Evolutionary conservation across 202 grass and related monocot genomes (phyloP), one percentile per base, ranked within the genome.

Genomic region (Carex sylvatica): DNA sequence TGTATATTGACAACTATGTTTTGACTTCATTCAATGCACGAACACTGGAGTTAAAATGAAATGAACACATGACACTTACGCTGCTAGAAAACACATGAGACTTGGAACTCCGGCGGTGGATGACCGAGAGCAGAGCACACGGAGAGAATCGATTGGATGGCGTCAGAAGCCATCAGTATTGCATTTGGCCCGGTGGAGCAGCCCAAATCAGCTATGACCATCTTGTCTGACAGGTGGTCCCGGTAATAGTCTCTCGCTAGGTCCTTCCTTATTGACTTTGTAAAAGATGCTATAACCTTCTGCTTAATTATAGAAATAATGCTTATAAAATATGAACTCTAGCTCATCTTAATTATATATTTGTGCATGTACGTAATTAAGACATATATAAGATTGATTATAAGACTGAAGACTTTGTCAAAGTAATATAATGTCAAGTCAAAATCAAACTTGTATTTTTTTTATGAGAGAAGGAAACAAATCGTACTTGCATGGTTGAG

Each of bases 141-240:
- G 0, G 55, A 26, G 35, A 80, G 35, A 23, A 93, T 81, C 8
- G 86, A 79, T 47, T 87, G 80, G 71, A 88, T 78, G 63, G 84
- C 81, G 10, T 84, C 86, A 18, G 60, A 80, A 0, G 62, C 74
- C 70, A 83, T 80, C 70, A 85, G 61, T 36, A 88, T 31, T 18
- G 91, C 86, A 74, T 90, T 93, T 36, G 91, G 91, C 19, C 91
- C 91, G 0, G 84, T 81, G 30, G 82, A 89, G 81, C 88, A 90
- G 2, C 92, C 86, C 69, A 92, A 36, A 4, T 92, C 88, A 0
- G 42, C 86, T 4, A 94, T 72, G 24, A 61, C 73, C n/a, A 91
- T 68, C 52, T 67, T 61, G 16, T 36, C 78, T 1, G 51, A 70
- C 1, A 64, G 13, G 10, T 56, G 10, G 3, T 70, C 16, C 58